Conservation (phyloP, 768 basidiomycete species). For the Stropharia rugosoannulata region DNA sequence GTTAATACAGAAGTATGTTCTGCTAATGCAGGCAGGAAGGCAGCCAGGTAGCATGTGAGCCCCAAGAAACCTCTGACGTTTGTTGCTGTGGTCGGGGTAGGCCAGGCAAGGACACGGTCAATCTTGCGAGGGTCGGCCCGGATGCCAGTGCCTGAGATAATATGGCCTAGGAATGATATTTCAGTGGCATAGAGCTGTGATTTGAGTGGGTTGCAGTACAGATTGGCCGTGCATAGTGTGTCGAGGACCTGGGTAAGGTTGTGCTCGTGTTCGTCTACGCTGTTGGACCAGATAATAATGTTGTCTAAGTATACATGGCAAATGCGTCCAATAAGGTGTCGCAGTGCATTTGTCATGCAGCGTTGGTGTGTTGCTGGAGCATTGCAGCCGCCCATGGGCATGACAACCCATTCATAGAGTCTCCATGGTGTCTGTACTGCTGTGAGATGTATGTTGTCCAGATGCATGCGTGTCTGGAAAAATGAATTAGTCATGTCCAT, state of each 20-base stretch:
- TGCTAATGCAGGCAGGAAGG: conserved; percentile 22
- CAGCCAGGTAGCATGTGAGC: conserved; percentile 24
- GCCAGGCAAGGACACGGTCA: conserved; percentile 29
- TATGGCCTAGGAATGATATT: conserved; percentile 31
- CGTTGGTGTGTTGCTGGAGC: conserved; percentile 23
- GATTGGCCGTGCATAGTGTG: conserved; percentile 3
- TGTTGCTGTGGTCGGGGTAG: conserved; percentile 19
- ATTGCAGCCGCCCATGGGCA: conserved; percentile 24
- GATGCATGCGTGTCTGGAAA: conserved; percentile 7
- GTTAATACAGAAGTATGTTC: neutral
- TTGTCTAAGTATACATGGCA: conserved; percentile 23
- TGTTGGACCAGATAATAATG: conserved; percentile 18
- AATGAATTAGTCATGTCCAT: no score
- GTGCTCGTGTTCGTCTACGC: conserved; percentile 9
- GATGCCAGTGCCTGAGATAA: conserved; percentile 27
- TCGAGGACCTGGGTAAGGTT: conserved; percentile 10
- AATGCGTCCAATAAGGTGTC: conserved; percentile 13
- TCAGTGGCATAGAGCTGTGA: conserved; percentile 16
- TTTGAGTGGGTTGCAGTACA: conserved; percentile 13
- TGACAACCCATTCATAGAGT: conserved; percentile 38
- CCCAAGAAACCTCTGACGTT: conserved; percentile 33
- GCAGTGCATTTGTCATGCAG: conserved; percentile 20
- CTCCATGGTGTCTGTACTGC: conserved; percentile 37
- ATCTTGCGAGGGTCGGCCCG: conserved; percentile 24
- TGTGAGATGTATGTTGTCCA: conserved; percentile 22